Base-by-base conservation (phyloP, 1,284 basidiomycete species). In the Pyrrhoderma noxium region DNA sequence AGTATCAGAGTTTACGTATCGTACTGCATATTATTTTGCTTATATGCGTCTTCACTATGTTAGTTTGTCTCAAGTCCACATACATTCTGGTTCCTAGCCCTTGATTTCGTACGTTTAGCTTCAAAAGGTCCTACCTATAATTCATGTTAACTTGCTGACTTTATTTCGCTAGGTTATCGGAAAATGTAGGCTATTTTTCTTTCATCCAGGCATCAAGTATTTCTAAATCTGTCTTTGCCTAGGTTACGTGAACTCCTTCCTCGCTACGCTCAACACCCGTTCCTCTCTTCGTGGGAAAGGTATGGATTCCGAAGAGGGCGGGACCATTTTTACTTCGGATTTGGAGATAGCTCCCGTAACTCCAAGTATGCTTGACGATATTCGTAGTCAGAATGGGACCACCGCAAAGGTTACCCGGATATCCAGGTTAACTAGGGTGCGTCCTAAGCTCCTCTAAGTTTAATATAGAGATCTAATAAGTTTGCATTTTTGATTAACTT, bases 231-330 rank as follows among this genome's bases (percentile, higher is more conserved):
- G 11, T 31, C 11, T 31, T 31, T 5, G 11, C 11, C 5, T 45
- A 75, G 73, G 74, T 18, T 75, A 72, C 37, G 70, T 68, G 9
- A 75, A 74, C 55, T 73, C 72, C 0, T 55, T 73, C 23, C 60
- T 74, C 14, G 73, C 73, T 7, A 65, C 71, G 1, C 58, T 75
- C 2, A 75, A 74, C 53, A 67, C 71, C 5, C 67, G 73, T 23
- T 62, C 60, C n/a, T 61, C 62, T n/a, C 55, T 73, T 21, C 62
- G 64, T 42, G 58, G 56, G 19, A 45, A 56, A 34, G 53, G 49
- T 4, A 56, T 57, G 25, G 56, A 56, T 18, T 52, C 58, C 22
- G 60, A 60, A 5, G 59, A 59, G 11, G 53, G 53, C 11, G 54
- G 57, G 18, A 58, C 62, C 2, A 62, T 21, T 9, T 27, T 39